Conservation (phyloP, 805 yeast genomes). For the Candida incommunis region DNA sequence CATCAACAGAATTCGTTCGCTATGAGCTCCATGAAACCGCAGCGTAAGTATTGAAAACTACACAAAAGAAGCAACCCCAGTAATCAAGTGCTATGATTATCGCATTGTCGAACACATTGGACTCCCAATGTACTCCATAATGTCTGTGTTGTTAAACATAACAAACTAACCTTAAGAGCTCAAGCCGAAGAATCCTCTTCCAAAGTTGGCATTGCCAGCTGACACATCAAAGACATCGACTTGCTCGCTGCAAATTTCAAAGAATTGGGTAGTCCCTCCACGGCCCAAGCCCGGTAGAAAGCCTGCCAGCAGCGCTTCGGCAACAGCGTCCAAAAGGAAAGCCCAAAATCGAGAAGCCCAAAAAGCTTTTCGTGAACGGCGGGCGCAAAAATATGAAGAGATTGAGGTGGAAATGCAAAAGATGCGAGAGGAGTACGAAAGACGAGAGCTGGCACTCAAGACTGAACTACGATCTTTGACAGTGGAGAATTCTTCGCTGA, state of each 20-base stretch:
- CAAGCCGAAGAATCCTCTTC: conserved; percentile 1
- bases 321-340: conserved; percentile 41
- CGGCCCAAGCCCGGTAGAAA: conserved; percentile 54
- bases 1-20: background rate
- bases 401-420: conserved; percentile 68
- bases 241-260: conserved; percentile 39
- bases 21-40: background rate
- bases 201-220: background rate
- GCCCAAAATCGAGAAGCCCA: conserved; percentile 71
- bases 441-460: conserved; percentile 1
- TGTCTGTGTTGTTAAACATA: no score
- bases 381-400: conserved; percentile 40
- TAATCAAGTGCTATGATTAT: no score
- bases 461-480: conserved; percentile 2
- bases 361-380: conserved; percentile 64
- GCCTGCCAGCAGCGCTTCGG: conserved; percentile 96
- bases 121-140: no score
- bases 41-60: no score
- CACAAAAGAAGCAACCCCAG: no score
- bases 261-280: conserved; percentile 76
- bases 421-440: conserved; percentile 30
- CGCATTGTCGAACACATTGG: no score
- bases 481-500: background rate
- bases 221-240: background rate
- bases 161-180: conserved; percentile 1